These are phyloP conservation scores for Penicillium capsulatum DNA, from an alignment of 2,329 filamentous ascomycete genomes.

Conservation along the genomic window DNA sequence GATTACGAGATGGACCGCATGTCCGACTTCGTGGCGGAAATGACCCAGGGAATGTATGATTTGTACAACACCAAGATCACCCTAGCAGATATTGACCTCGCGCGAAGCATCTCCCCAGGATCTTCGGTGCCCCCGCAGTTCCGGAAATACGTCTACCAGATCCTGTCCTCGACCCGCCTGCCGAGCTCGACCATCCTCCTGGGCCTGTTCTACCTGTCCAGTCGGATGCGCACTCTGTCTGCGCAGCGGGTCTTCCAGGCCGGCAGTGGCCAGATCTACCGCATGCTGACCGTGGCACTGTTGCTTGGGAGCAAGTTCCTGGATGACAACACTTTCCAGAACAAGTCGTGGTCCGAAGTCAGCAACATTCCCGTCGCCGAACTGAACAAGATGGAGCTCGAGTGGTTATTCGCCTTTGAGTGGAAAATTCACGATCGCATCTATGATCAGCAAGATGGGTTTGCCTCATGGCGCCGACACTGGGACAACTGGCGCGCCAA, in stretches of 20 bases:
- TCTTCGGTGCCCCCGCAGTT: constrained; percentile 66
- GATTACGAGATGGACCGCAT: constrained; percentile 97
- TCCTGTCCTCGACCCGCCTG: constrained; percentile 82
- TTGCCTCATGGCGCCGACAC: constrained; percentile 60
- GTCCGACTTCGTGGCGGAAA: constrained; percentile 91
- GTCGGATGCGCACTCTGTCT: constrained; percentile 72
- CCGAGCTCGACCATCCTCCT: constrained; percentile 88
- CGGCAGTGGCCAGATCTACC: constrained; percentile 70
- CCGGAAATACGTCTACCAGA: constrained; percentile 86
- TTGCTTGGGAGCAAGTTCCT: constrained; percentile 92
- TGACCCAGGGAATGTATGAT: constrained; percentile 70
- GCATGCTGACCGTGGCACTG: constrained; percentile 78
- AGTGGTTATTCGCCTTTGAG: constrained; percentile 78
- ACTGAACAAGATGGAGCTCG: constrained; percentile 78
- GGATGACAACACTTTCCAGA: constrained; percentile 97
- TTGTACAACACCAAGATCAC: constrained; percentile 53
- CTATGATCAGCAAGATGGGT: constrained; percentile 65
- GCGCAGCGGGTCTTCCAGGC: constrained; percentile 52
- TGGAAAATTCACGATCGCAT: constrained; percentile 87
- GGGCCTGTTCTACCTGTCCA: constrained; percentile 83
- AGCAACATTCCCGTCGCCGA: constrained; percentile 82
- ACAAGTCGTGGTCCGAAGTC: constrained; percentile 93
- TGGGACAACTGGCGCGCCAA: constrained; percentile 62
- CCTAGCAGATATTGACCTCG: constrained; percentile 60
- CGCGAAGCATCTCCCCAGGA: constrained; percentile 60